phyloP scores from a whole-genome alignment of 768 basidiomycete genomes.

The Pleurotus platypus region DNA sequence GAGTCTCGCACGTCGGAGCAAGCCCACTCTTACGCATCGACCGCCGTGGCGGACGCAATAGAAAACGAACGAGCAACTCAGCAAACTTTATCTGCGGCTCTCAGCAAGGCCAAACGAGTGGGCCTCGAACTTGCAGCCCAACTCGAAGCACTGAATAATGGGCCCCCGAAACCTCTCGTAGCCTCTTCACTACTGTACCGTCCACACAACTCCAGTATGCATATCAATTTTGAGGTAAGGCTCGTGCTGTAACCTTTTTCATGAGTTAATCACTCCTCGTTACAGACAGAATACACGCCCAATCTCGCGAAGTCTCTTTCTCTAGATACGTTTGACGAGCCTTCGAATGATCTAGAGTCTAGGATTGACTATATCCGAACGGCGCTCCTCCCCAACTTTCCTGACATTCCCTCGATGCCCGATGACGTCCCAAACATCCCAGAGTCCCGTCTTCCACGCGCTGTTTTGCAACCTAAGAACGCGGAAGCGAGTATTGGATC shows the following conservation, averaged over 20 bases:
- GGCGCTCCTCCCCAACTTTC: constrained; percentile 23
- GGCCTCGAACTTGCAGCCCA: constrained; percentile 9
- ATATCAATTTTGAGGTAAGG: constrained; percentile 18
- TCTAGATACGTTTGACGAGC: constrained; percentile 8
- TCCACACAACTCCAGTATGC: neutral
- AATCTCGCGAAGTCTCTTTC: constrained; percentile 18
- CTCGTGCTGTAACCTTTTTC: neutral
- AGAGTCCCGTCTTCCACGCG: too few species aligned
- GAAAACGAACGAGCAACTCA: constrained; percentile 21
- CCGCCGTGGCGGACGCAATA: constrained; percentile 17
- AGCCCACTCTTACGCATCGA: neutral
- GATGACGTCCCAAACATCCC: neutral
- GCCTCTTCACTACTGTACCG: neutral
- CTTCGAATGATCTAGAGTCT: constrained; percentile 12
- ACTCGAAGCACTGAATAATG: constrained; percentile 5
- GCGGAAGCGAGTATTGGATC: too few species aligned
- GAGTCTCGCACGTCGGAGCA: neutral
- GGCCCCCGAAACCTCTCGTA: neutral
- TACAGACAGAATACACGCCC: constrained; percentile 17
- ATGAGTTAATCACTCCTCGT: neutral
- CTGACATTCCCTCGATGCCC: constrained; percentile 13
- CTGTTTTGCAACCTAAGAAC: too few species aligned
- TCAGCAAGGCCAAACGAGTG: constrained; percentile 13
- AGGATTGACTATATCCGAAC: constrained; percentile 26
- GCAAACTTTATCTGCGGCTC: constrained; percentile 20